Percentiles rank a stretch among this genome's conserved stretches.
Evolutionary conservation across 1,139 yeast genomes (phyloP).

Genomic region (Saccharomycopsis hybrid): DNA sequence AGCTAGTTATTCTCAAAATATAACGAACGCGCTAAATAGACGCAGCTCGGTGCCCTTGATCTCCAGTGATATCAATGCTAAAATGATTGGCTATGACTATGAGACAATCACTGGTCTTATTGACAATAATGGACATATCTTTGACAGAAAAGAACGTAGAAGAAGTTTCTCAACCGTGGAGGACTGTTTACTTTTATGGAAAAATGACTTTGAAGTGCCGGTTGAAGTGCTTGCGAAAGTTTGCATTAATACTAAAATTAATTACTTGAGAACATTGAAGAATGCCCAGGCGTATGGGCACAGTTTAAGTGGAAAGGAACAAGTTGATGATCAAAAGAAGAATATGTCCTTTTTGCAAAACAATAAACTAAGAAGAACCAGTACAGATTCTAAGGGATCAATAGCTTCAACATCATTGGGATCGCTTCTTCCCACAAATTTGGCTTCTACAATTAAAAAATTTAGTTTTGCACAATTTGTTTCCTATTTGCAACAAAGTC

Average conservation of each 20-base stretch:
- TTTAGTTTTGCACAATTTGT: background rate
- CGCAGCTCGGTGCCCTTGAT: conserved; percentile 41
- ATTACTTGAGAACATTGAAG: background rate
- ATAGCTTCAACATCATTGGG: too few relatives aligned
- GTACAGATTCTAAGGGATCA: too few relatives aligned
- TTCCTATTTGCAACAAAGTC: conserved; percentile 4
- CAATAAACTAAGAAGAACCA: too few relatives aligned
- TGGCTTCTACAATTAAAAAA: too few relatives aligned
- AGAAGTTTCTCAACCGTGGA: conserved; percentile 43
- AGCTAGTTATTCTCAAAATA: background rate
- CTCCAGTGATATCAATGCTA: conserved; percentile 31
- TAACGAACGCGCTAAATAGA: conserved; percentile 2
- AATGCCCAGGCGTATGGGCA: too few relatives aligned
- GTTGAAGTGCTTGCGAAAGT: conserved; percentile 3
- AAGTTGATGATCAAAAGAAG: too few relatives aligned
- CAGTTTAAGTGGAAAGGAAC: too few relatives aligned
- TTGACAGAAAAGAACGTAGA: conserved; percentile 24
- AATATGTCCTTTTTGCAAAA: too few relatives aligned
- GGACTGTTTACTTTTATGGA: conserved; percentile 32
- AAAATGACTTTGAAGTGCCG: conserved; percentile 27
- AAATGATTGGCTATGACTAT: conserved; percentile 26
- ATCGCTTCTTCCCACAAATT: too few relatives aligned
- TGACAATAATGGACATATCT: too few relatives aligned
- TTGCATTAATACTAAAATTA: background rate
- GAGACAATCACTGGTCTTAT: too few relatives aligned